Conservation (phyloP, 2,329 filamentous ascomycete genomes). For the Davidsoniella neocaledoniae region DNA sequence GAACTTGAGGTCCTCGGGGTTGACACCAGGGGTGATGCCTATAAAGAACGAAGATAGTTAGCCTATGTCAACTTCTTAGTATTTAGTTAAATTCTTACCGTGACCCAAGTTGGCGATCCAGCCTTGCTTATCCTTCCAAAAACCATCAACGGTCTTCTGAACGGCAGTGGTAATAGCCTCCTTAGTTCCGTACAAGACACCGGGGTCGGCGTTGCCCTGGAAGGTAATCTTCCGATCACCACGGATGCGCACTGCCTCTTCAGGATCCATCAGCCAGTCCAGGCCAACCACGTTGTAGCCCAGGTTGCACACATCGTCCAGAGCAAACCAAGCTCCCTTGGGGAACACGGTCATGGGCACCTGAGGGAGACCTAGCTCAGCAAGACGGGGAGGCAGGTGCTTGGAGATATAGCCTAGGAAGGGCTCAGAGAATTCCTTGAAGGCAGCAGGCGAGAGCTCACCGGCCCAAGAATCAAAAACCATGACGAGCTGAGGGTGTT, state of each 20-base stretch:
- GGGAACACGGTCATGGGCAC: conserved; percentile 98
- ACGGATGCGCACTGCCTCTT: conserved; percentile 65
- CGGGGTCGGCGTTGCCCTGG: conserved; percentile 92
- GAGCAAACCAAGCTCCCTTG: conserved; percentile 90
- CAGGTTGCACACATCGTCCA: conserved; percentile 71
- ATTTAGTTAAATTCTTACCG: conserved; percentile 37
- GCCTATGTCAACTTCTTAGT: background rate
- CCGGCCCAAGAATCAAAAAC: conserved; percentile 98
- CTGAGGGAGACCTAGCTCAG: conserved; percentile 55
- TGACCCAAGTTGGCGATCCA: conserved; percentile 98
- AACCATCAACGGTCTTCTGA: conserved; percentile 73
- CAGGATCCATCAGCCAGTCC: conserved; percentile 87
- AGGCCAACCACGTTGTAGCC: conserved; percentile 89
- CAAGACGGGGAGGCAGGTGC: conserved; percentile 57
- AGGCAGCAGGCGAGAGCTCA: conserved; percentile 71
- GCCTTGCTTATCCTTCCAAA: conserved; percentile 58
- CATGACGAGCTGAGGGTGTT: conserved; percentile 51
- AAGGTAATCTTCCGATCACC: conserved; percentile 58
- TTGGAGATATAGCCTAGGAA: conserved; percentile 73
- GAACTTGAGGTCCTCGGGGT: conserved; percentile 83
- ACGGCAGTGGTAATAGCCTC: conserved; percentile 70
- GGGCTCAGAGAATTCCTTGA: conserved; percentile 71
- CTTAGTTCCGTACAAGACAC: conserved; percentile 72
- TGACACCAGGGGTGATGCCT: conserved; percentile 89
- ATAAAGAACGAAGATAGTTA: background rate